Base-by-base conservation (phyloP, 257 asterid genomes). In the Nicotiana benthamiana region DNA sequence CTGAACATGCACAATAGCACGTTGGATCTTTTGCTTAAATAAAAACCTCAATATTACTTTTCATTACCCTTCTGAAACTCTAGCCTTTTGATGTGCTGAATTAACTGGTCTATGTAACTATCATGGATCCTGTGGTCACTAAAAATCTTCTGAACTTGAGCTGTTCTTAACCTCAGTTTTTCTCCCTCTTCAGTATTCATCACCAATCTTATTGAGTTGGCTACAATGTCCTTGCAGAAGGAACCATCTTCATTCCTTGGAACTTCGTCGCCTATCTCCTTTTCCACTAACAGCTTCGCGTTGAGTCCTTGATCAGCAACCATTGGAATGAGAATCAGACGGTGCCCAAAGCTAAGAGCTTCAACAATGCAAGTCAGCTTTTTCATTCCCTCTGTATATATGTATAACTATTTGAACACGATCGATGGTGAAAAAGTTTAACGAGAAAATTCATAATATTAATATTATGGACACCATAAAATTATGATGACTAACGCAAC, bases 211-310 rank as follows among this genome's bases (percentile, higher is more conserved):
- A 88, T 72, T 40, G 89, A 83, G 56, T 76, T 60, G 32, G 90
- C 93, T 3, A 89, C 89, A 8, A 17, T 3, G 2, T 82, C 82
- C 48, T 85, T 30, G 18, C 78, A 83, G 80, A 89, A 89, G 6
- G 91, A 87, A 6, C 91, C 87, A 62, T 88, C 93, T 72, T 74
- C 80, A 5, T 80, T 83, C 81, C 91, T 85, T 4, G 89, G 87
- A 56, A 89, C 88, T 34, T 82, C 91, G 43, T 83, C 72, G 16
- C 91, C 93, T 16, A 85, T 75, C 66, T 79, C 82, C 63, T 89
- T 88, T n/a, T 83, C 90, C 46, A 82, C 84, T 46, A 89, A 48
- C 11, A 88, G 82, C 82, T 84, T 87, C 5, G 91, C 89, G 28
- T 87, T 88, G 76, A 89, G 85, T 30, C 83, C 87, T 83, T 88